Evolutionary conservation across 2,329 filamentous ascomycete genomes (phyloP), one percentile per base, ranked within the genome.

Genomic region (Trichoderma polysporum): DNA sequence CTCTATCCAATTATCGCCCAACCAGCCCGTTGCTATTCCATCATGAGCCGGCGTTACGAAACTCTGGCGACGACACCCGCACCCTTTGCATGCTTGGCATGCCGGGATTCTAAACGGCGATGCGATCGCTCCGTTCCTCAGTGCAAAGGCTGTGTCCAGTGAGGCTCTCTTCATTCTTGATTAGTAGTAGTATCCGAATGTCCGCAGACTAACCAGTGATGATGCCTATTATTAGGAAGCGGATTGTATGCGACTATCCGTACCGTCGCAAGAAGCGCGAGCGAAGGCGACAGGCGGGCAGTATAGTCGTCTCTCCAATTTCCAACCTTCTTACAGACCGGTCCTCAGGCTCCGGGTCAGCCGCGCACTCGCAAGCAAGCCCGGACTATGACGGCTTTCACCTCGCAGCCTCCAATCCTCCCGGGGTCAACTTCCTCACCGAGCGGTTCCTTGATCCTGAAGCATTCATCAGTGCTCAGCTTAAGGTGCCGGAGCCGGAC

Each of bases 381-480:
- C 50, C 49, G n/a, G 22, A 31, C 2, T 47, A 54, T 35, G 53
- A 64, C 3, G 29, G 9, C 45, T 19, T 64, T 8, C 65, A 45
- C 29, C 29, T 39, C 3, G 45, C 39, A 17, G 15, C 65, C 2
- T 60, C 52, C 13, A 37, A 67, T 19, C 22, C 58, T n/a, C 8
- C n/a, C 10, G 64, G 33, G 15, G 19, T 37, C 33, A 67, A 54
- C 22, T 58, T 67, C 19, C 50, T 67, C 17, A 49, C 67, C 3
- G 67, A 66, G 35, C 31, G 67, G 15, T 68, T 68, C 41, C 41
- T 68, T 13, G 67, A 68, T n/a, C 64, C 67, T 4, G 67, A 68
- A 12, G 57, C 37, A 0, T 67, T 68, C 8, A 37, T 1, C 41
- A 53, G 41, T 25, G 67, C 64, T 15, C 67, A 67, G 41, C 58